Conservation (phyloP, 345 rosid genomes). For the Lepidium africanum region DNA sequence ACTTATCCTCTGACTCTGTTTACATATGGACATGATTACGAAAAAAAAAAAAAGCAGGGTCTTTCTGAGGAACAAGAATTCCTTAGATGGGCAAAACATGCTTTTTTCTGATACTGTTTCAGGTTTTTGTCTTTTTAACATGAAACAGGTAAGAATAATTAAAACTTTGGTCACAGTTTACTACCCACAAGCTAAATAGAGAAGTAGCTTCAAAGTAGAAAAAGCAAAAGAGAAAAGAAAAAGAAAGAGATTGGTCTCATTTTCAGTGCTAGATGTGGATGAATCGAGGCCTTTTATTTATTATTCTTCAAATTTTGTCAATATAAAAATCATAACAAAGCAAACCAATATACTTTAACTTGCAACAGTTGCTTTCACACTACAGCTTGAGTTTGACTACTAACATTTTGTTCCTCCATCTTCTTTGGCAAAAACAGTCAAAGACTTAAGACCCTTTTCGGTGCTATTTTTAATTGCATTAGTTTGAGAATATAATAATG, state of each 20-base stretch:
- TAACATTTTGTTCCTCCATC: not conserved
- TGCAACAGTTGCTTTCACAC: conserved; percentile 4
- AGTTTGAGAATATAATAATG: not conserved
- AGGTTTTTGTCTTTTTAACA: conserved; percentile 20
- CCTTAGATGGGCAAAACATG: conserved; percentile 23
- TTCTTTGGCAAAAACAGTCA: conserved; percentile 3
- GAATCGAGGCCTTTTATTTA: conserved; percentile 41
- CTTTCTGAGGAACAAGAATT: conserved; percentile 1
- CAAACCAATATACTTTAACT: not conserved
- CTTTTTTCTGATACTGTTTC: conserved; percentile 17
- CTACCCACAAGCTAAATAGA: conserved; percentile 10
- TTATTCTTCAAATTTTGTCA: not conserved
- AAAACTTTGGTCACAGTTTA: conserved; percentile 10
- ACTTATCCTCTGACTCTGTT: not conserved
- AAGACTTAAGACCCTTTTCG: conserved; percentile 13
- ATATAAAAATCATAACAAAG: conserved; percentile 14
- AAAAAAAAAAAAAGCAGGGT: not conserved
- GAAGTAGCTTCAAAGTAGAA: conserved; percentile 7
- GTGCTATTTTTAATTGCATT: not conserved
- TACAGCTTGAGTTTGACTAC: conserved; percentile 21
- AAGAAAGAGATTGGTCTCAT: conserved; percentile 37
- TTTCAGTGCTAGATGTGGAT: conserved; percentile 76
- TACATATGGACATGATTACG: conserved; percentile 9
- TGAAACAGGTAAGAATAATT: conserved; percentile 15
- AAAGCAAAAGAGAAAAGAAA: conserved; percentile 7